Percentiles rank a stretch among this genome's conserved stretches.
These are phyloP conservation scores for Globisporangium megalacanthum DNA, from an alignment of 352 stramenopile genomes.

Conservation along the genomic window DNA sequence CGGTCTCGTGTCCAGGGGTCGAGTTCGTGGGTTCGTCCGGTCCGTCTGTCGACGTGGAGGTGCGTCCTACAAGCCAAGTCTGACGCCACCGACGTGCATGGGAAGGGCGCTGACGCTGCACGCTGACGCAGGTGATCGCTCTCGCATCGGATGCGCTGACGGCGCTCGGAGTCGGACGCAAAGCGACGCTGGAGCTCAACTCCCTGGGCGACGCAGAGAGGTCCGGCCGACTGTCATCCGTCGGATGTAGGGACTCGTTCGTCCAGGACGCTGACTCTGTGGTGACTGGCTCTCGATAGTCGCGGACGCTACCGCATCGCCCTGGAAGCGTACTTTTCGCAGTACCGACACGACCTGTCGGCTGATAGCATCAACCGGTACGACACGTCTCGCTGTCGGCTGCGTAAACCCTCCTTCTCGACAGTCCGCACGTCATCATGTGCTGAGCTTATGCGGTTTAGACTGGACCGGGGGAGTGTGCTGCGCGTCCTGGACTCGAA, in stretches of 20 bases:
- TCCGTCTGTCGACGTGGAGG: constrained; percentile 75
- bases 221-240: constrained; percentile 14
- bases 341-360: constrained; percentile 62
- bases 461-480: constrained; percentile 76
- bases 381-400: not conserved
- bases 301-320: constrained; percentile 60
- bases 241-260: not conserved
- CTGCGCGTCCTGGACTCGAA: constrained; percentile 87
- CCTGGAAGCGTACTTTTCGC: constrained; percentile 57
- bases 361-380: constrained; percentile 70
- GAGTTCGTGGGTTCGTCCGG: constrained; percentile 80
- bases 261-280: not conserved
- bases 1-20: constrained; percentile 25
- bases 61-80: constrained; percentile 11
- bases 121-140: constrained; percentile 49
- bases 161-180: constrained; percentile 46
- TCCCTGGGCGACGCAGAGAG: constrained; percentile 79
- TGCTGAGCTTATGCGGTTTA: constrained; percentile 8
- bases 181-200: constrained; percentile 72
- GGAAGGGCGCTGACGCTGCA: not conserved
- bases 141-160: constrained; percentile 65
- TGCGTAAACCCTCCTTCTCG: not conserved
- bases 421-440: too few relatives aligned
- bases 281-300: constrained; percentile 18
- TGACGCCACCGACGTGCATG: too few relatives aligned